phyloP scores from a whole-genome alignment of 2,329 filamentous ascomycete species.

The Penicillium sp. region DNA sequence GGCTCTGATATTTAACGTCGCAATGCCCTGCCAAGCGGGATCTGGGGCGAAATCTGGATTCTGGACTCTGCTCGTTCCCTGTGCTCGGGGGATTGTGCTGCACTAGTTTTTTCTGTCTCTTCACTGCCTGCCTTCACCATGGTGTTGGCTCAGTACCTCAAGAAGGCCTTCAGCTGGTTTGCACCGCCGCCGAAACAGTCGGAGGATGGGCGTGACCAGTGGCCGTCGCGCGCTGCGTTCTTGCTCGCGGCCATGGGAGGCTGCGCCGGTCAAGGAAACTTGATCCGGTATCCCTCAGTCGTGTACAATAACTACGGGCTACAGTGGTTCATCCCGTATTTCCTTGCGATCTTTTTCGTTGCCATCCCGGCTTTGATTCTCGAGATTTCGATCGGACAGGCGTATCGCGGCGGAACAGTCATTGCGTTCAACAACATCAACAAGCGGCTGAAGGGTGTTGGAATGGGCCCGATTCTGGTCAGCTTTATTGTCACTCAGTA shows the following conservation, averaged over 20 bases:
- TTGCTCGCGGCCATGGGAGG: constrained; percentile 64
- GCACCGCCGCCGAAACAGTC: constrained; percentile 40
- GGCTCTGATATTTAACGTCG: not conserved
- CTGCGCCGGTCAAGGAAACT: constrained; percentile 63
- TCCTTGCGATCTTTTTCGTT: constrained; percentile 60
- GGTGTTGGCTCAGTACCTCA: constrained; percentile 21
- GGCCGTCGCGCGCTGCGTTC: constrained; percentile 61
- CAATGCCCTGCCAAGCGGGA: not conserved
- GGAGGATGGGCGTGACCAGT: constrained; percentile 56
- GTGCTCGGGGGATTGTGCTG: not conserved
- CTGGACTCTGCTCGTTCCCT: not conserved
- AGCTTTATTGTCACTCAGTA: constrained; percentile 62
- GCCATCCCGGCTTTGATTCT: constrained; percentile 62
- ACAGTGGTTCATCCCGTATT: constrained; percentile 65
- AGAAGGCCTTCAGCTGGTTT: constrained; percentile 34
- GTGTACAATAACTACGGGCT: constrained; percentile 65
- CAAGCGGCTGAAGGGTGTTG: constrained; percentile 58
- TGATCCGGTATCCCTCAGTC: constrained; percentile 62
- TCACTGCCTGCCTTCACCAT: constrained; percentile 2
- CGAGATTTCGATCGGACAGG: constrained; percentile 59
- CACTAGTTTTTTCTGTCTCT: not conserved
- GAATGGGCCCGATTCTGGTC: constrained; percentile 58
- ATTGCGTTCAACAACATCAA: constrained; percentile 62
- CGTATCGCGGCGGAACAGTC: constrained; percentile 61
- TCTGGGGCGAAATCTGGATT: not conserved